Base-by-base conservation (phyloP, 1,139 yeast species). In the Taiozyma sp. region DNA sequence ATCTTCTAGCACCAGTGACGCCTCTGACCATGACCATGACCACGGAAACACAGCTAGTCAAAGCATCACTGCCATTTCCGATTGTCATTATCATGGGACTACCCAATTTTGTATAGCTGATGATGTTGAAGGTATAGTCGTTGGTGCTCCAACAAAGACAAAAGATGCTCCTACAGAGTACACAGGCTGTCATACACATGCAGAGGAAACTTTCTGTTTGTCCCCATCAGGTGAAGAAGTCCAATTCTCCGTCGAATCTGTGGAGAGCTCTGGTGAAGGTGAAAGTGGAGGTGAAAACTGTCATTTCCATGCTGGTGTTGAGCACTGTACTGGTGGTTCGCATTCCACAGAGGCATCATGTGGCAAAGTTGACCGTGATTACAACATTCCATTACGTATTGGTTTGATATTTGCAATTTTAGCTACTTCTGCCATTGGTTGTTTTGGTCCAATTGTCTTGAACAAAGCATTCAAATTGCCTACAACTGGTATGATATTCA, bases 401-500 rank as follows among this genome's bases (percentile, higher is more conserved):
- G 59, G 59, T 8, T 32, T 54, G 12, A 44, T 56, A 8, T 56
- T 56, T 43, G 59, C 51, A 22, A 46, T 56, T 8, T 32, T 57
- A n/a, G 49, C 45, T n/a, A 54, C 58, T 8, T 51, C 53, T 14
- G 50, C 52, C 3, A 41, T 71, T 32, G 75, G 73, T 1, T 64
- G 73, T 4, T 46, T 67, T 12, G 70, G 70, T 57, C 77, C 75
- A 2, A 61, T 73, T 9, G 27, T 72, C 7, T 65, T 52, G 52
- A 47, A 56, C 53, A 61, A 57, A 47, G 48, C 65, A 50, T 48
- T 71, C 50, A 71, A 76, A 54, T 63, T 84, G 58, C 91, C 85
- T 3, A 64, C 74, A 22, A 69, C 19, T 71, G 78, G 75, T 72
- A 79, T 49, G 83, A 82, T 63, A 74, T 84, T 63, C 69, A 81